Evolutionary conservation across 2,329 filamentous ascomycete genomes (phyloP).

Genomic region (Trichoderma cornu-damae): DNA sequence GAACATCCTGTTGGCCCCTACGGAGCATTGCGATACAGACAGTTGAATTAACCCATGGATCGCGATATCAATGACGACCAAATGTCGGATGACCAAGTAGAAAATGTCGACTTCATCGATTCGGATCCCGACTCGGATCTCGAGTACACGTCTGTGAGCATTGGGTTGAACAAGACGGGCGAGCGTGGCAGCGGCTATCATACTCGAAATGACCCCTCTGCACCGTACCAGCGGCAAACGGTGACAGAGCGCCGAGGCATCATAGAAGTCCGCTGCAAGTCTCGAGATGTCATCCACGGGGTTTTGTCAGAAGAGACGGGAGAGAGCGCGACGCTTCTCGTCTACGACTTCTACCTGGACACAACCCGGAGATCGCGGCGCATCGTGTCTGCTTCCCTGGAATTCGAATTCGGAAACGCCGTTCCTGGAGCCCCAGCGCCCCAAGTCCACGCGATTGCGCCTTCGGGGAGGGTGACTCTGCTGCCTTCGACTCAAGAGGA

Average conservation of each 20-base stretch:
- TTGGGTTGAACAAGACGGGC: slow-evolving; percentile 21
- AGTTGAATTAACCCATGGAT: background rate
- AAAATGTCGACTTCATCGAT: background rate
- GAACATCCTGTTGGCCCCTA: background rate
- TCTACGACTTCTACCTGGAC: slow-evolving; percentile 27
- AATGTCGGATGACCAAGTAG: background rate
- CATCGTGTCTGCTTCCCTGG: slow-evolving; percentile 23
- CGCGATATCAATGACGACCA: background rate
- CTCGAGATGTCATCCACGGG: slow-evolving; percentile 27
- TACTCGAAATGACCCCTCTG: slow-evolving; percentile 23
- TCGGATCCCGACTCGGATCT: slow-evolving; percentile 20
- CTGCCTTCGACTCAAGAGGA: slow-evolving; percentile 15
- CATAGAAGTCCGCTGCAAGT: slow-evolving; percentile 26
- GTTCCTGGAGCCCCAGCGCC: slow-evolving; percentile 10
- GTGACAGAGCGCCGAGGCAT: slow-evolving; percentile 24
- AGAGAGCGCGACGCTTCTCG: slow-evolving; percentile 24
- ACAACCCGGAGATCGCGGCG: slow-evolving; percentile 23
- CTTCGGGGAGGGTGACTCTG: slow-evolving; percentile 19
- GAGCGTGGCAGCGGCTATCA: slow-evolving; percentile 23
- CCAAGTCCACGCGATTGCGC: slow-evolving; percentile 22
- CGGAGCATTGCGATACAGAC: no score
- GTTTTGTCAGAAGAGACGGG: slow-evolving; percentile 21
- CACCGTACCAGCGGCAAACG: slow-evolving; percentile 23
- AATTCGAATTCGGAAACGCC: slow-evolving; percentile 23
- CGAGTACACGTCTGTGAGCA: slow-evolving; percentile 20